Evolutionary conservation across 208 protist species (phyloP), one percentile per base, ranked within the genome.

Genomic region (Pavlovales sp.): DNA sequence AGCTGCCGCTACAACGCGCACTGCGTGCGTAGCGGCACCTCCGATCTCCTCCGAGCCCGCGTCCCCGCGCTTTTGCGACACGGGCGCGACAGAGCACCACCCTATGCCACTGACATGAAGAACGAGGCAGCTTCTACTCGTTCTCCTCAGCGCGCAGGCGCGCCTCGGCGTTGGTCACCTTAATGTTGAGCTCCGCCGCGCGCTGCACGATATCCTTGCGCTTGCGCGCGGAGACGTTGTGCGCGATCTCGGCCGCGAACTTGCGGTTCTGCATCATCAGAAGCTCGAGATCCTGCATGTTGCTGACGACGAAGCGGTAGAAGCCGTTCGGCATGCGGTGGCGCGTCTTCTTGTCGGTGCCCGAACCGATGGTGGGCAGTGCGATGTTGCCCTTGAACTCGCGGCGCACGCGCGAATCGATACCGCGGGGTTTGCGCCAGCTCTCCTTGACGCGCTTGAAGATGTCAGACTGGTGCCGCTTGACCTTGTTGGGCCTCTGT

Each of bases 211-310:
- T 99, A 40, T 96, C 95, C 94, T 98, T 98, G 93, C 97, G 96
- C 75, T 94, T 94, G 93, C 97, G 96, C 81, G 97, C 96, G 46
- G 96, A 97, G 57, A 99, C 96, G 88, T 94, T 97, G 94, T 96
- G 92, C 78, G 95, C 95, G 93, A 99, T 99, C 89, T 99, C 91
- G 83, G 98, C 98, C 82, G 97, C 96, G 95, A 99, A 99, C 94
- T 97, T 99, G 90, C 97, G 96, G 97, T 99, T 99, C 93, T 99
- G 98, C 98, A 99, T 99, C 42, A 99, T 93, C 40, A 99, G 97
- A 93, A 99, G 95, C 93, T 99, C 97, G 79, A 99, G 95, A 89
- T 99, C 98, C 92, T 91, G 82, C 11, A 92, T 94, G 89, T 96
- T 98, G 93, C 93, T 93, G 85, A 98, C 95, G 87, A 94, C 93